Percentiles rank a stretch among this genome's conserved stretches.
Conservation (phyloP, 768 basidiomycete species). For the Suillus americanus region DNA sequence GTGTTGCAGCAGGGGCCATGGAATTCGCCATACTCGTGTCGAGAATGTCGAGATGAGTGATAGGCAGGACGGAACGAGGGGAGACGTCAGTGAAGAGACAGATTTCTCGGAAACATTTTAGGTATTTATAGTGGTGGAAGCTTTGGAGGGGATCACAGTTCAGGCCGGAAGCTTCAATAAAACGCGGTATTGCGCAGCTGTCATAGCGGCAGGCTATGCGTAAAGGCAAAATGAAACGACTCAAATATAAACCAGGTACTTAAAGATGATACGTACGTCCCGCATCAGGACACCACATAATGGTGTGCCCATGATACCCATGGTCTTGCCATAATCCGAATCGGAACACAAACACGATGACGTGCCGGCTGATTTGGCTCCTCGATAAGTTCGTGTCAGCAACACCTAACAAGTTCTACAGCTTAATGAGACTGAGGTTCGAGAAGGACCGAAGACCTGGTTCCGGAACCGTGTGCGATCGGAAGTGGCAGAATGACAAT, state of each 20-base stretch:
- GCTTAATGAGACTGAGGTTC: neutral
- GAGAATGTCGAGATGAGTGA: conserved; percentile 5
- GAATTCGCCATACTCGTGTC: neutral
- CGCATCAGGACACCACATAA: neutral
- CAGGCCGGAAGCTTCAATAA: neutral
- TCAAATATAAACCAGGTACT: neutral
- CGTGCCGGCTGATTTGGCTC: neutral
- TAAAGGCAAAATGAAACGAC: neutral
- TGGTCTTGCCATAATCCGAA: neutral
- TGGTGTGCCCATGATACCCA: neutral
- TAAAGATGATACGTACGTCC: neutral
- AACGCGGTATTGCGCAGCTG: neutral
- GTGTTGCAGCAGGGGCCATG: conserved; percentile 28
- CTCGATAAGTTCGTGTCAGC: neutral
- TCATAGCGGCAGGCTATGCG: neutral
- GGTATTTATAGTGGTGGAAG: conserved; percentile 24
- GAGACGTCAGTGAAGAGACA: neutral
- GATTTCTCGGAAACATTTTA: conserved; percentile 18
- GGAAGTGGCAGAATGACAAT: neutral
- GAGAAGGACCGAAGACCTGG: neutral
- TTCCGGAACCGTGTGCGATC: neutral
- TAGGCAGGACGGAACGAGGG: conserved; percentile 18
- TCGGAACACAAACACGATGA: neutral
- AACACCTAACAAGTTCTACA: neutral
- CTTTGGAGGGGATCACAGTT: neutral